Conservation (phyloP, 2,329 filamentous ascomycete genomes). For the Penicillium palitans region DNA sequence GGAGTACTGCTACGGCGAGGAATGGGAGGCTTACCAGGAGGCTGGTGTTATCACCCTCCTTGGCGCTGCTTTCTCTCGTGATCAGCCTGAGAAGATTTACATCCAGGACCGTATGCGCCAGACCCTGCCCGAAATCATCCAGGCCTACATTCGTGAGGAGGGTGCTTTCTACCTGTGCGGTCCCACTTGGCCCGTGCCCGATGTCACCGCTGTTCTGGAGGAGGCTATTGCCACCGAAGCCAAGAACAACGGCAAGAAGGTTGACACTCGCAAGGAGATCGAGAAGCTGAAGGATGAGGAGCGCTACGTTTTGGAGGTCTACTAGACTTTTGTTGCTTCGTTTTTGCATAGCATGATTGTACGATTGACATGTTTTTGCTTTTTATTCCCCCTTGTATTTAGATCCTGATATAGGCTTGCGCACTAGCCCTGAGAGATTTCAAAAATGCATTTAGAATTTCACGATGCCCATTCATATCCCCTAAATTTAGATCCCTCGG, state of each 20-base stretch:
- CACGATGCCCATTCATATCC: background rate
- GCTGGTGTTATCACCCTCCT: constrained; percentile 93
- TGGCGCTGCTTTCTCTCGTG: constrained; percentile 90
- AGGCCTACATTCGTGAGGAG: constrained; percentile 83
- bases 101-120: constrained; percentile 98
- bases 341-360: constrained; percentile 15
- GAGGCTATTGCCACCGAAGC: constrained; percentile 83
- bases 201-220: constrained; percentile 90
- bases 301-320: constrained; percentile 94
- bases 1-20: constrained; percentile 97
- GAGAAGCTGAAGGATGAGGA: constrained; percentile 94
- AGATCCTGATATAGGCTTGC: constrained; percentile 26
- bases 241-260: constrained; percentile 68
- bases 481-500: background rate
- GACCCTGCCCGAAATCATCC: constrained; percentile 75
- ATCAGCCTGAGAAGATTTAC: constrained; percentile 98
- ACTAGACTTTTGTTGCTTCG: constrained; percentile 55
- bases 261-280: constrained; percentile 86
- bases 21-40: constrained; percentile 97
- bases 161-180: constrained; percentile 97
- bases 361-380: constrained; percentile 19
- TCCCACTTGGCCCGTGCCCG: constrained; percentile 96
- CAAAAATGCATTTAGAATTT: constrained; percentile 18
- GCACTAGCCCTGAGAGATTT: constrained; percentile 16
- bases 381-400: constrained; percentile 21